Conservation (phyloP, 768 basidiomycete species). For the Trametes coccinea region DNA sequence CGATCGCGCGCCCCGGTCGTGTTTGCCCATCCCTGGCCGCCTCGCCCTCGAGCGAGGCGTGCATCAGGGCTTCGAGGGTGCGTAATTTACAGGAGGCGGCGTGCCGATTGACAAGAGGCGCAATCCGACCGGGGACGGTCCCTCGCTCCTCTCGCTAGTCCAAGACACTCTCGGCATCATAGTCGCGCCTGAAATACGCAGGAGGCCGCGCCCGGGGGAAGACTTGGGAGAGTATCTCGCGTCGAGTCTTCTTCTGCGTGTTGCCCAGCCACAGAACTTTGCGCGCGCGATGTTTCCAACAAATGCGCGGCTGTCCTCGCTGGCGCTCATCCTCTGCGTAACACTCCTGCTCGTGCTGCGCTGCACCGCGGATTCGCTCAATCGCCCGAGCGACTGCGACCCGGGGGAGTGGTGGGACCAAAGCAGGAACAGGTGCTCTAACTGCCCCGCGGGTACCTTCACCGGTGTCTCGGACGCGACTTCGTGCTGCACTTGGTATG, state of each 20-base stretch:
- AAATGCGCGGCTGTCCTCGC: not conserved
- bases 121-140: not conserved
- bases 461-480: slow-evolving; percentile 13
- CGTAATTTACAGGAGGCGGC: not conserved
- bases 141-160: not conserved
- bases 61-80: not conserved
- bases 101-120: not conserved
- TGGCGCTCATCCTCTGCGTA: not conserved
- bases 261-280: no score
- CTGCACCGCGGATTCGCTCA: not conserved
- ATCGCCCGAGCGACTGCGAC: not conserved
- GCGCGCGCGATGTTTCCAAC: not conserved
- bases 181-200: not conserved
- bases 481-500: slow-evolving; percentile 20
- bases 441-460: slow-evolving; percentile 19
- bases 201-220: not conserved
- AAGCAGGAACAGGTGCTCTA: not conserved
- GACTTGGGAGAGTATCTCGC: not conserved
- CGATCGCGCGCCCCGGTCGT: no score
- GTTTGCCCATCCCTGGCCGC: no score
- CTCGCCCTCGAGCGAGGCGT: no score
- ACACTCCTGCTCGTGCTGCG: not conserved
- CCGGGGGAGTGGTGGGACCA: not conserved
- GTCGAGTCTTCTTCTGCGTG: not conserved
- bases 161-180: not conserved